These are phyloP conservation scores for Tanozyma kutaoensis DNA, from an alignment of 805 yeast genomes.

Conservation along the genomic window DNA sequence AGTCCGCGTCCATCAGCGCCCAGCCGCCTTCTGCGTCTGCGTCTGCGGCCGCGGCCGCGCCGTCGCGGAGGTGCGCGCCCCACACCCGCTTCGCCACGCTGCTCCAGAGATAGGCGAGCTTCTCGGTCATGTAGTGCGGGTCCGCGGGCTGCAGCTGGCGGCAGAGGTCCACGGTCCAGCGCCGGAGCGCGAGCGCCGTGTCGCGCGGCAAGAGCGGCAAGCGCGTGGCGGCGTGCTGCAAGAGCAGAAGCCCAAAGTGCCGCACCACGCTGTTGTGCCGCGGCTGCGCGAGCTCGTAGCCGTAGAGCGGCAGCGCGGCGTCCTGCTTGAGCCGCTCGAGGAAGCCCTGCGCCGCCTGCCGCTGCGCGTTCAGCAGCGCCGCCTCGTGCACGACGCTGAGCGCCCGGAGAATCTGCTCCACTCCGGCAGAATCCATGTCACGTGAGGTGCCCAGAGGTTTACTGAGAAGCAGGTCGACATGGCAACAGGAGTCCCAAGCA, in stretches of 20 bases:
- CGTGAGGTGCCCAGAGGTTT: no score
- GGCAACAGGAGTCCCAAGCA: no score
- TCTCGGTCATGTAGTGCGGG: constrained; percentile 85
- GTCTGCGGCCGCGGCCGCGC: constrained; percentile 28
- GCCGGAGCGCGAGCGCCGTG: constrained; percentile 48
- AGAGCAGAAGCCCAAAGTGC: constrained; percentile 77
- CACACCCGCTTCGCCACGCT: constrained; percentile 81
- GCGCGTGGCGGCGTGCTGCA: constrained; percentile 57
- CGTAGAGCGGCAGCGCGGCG: constrained; percentile 86
- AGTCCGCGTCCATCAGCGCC: constrained; percentile 74
- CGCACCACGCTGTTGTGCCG: constrained; percentile 56
- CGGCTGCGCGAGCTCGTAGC: constrained; percentile 67
- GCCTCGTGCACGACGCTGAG: constrained; percentile 63
- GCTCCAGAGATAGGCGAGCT: constrained; percentile 84
- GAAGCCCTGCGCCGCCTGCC: constrained; percentile 45
- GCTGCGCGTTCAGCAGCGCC: constrained; percentile 40
- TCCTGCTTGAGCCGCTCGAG: constrained; percentile 64
- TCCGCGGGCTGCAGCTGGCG: constrained; percentile 45
- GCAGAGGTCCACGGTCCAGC: constrained; percentile 77
- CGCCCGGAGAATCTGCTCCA: constrained; percentile 65
- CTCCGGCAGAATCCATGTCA: constrained; percentile 60
- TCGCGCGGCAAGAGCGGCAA: constrained; percentile 40
- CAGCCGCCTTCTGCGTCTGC: constrained; percentile 34
- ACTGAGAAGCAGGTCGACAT: no score
- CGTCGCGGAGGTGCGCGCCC: constrained; percentile 37